A percentile compares a stretch with the other conserved stretches of the same genome.
Conservation (phyloP, 164 flowering plant genomes). For the Stephania japonica region DNA sequence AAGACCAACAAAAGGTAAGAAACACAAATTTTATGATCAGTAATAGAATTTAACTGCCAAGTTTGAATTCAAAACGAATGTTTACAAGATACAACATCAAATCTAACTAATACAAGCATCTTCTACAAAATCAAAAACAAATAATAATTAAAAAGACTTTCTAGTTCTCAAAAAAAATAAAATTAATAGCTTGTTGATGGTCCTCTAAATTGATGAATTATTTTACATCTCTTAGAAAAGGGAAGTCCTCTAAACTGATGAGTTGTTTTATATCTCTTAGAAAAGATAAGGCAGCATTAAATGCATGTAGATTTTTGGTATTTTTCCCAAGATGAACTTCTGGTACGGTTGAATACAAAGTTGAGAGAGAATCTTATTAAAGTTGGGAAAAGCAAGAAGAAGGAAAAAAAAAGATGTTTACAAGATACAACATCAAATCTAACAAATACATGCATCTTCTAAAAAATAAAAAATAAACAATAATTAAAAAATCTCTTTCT, state of each 20-base stretch:
- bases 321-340: not conserved
- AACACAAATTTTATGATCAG: not conserved
- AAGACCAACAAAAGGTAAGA: not conserved
- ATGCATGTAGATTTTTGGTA: not conserved
- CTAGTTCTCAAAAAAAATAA: not conserved
- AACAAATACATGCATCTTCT: not conserved
- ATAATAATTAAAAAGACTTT: not conserved
- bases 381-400: too few relatives aligned
- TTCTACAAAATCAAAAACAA: not conserved
- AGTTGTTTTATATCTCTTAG: too few relatives aligned
- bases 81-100: not conserved
- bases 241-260: too few relatives aligned
- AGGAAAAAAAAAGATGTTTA: too few relatives aligned
- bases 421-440: not conserved
- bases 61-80: not conserved
- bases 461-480: not conserved
- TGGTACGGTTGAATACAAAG: not conserved
- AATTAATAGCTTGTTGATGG: not conserved
- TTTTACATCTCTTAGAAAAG: too few relatives aligned
- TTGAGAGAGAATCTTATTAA: too few relatives aligned
- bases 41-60: not conserved
- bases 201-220: too few relatives aligned
- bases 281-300: not conserved
- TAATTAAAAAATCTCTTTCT: not conserved
- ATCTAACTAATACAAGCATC: not conserved